A percentile compares a stretch with the other conserved stretches of the same genome.
Conservation (phyloP, 352 stramenopile species). For the Thraustochytrium striatum region DNA sequence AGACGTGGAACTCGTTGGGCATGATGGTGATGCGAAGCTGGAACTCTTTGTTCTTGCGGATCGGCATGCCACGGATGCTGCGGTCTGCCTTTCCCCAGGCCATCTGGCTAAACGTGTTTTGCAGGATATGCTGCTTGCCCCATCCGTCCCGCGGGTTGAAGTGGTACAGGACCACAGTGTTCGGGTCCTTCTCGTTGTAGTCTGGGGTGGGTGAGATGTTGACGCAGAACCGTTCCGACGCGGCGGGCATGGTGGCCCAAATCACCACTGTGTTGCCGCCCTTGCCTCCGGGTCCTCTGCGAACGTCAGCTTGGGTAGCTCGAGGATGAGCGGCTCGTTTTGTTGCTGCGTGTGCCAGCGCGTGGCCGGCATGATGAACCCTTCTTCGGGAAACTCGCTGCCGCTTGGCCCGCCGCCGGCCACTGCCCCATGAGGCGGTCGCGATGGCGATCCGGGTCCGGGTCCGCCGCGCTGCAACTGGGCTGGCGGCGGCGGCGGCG, state of each 20-base stretch:
- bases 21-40: constrained; percentile 28
- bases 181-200: constrained; percentile 34
- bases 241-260: constrained; percentile 15
- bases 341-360: background rate
- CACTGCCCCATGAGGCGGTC: background rate
- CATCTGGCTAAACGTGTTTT: constrained; percentile 8
- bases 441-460: background rate
- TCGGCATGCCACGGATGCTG: constrained; percentile 19
- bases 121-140: constrained; percentile 41
- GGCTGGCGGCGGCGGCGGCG: background rate
- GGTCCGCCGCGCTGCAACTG: background rate
- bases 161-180: constrained; percentile 41
- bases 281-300: background rate
- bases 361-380: background rate
- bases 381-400: background rate
- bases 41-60: constrained; percentile 26
- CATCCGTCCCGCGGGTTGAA: constrained; percentile 47
- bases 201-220: constrained; percentile 14
- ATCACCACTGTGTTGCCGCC: constrained; percentile 32
- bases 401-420: background rate
- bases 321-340: constrained; percentile 26
- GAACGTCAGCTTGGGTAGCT: constrained; percentile 33
- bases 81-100: constrained; percentile 5
- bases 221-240: constrained; percentile 45
- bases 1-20: constrained; percentile 34